phyloP scores from a whole-genome alignment of 495 filamentous ascomycete genomes.

The Talaromyces nanjingensis region DNA sequence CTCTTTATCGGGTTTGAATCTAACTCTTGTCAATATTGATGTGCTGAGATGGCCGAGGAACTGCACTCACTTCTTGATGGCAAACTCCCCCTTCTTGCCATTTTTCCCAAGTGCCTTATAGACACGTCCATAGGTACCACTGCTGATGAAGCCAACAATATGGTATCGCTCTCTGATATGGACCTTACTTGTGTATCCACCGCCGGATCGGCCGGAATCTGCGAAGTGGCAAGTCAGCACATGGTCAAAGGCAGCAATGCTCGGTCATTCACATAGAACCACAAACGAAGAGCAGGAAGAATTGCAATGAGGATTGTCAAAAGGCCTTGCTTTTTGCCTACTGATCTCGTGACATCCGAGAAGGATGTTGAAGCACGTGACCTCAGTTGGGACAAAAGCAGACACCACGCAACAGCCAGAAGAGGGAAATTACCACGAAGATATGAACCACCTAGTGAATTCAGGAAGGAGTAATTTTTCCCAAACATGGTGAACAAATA shows the following conservation, averaged over 20 bases:
- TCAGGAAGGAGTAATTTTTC: slow-evolving; percentile 36
- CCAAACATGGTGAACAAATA: slow-evolving; percentile 34
- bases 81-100: slow-evolving; percentile 71
- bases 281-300: background rate
- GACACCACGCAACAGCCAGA: slow-evolving; percentile 12
- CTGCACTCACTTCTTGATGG: slow-evolving; percentile 77
- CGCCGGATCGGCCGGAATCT: slow-evolving; percentile 34
- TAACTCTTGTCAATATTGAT: slow-evolving; percentile 17
- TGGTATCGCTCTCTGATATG: slow-evolving; percentile 86
- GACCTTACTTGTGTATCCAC: slow-evolving; percentile 75
- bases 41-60: background rate
- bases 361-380: slow-evolving; percentile 3
- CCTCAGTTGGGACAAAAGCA: slow-evolving; percentile 7
- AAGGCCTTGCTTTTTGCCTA: background rate
- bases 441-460: slow-evolving; percentile 38
- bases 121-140: slow-evolving; percentile 96
- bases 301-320: background rate
- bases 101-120: slow-evolving; percentile 89
- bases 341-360: background rate
- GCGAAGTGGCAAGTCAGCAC: slow-evolving; percentile 6
- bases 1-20: slow-evolving; percentile 99
- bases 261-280: background rate
- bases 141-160: slow-evolving; percentile 95
- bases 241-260: background rate
- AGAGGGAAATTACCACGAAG: slow-evolving; percentile 40